Evolutionary conservation across 257 asterid species (phyloP).

Genomic region (Nicotiana undulata): DNA sequence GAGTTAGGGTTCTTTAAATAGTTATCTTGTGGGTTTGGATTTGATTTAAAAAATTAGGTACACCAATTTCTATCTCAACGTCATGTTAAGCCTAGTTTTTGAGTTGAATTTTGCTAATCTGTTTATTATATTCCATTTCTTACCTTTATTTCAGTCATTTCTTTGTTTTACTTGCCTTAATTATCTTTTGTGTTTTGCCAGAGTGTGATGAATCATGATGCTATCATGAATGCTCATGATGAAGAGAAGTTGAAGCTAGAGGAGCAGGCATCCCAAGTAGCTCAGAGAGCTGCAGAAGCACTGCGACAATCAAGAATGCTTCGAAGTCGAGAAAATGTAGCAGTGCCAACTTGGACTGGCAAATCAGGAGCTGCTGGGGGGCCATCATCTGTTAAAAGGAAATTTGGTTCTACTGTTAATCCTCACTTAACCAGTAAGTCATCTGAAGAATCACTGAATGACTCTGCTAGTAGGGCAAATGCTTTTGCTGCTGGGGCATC

Average conservation of each 20-base stretch:
- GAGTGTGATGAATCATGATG: slow-evolving; percentile 97
- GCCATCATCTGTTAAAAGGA: slow-evolving; percentile 55
- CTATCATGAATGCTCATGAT: slow-evolving; percentile 76
- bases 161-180: background rate
- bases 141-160: background rate
- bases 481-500: slow-evolving; percentile 63
- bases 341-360: slow-evolving; percentile 96
- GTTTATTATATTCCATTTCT: background rate
- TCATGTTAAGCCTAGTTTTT: background rate
- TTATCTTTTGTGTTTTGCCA: slow-evolving; percentile 18
- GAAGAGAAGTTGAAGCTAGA: slow-evolving; percentile 77
- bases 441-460: slow-evolving; percentile 24
- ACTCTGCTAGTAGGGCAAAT: slow-evolving; percentile 21
- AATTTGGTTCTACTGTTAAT: slow-evolving; percentile 73
- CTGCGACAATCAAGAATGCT: slow-evolving; percentile 82
- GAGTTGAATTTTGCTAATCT: background rate
- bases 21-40: background rate
- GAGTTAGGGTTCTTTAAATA: no score
- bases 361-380: slow-evolving; percentile 94
- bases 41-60: background rate
- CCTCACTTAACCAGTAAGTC: slow-evolving; percentile 35
- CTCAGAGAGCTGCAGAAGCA: slow-evolving; percentile 97
- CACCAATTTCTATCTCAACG: background rate
- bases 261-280: slow-evolving; percentile 79
- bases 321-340: slow-evolving; percentile 67